phyloP scores from a whole-genome alignment of 2,329 filamentous ascomycete species.

The Ophiostoma australiae region DNA sequence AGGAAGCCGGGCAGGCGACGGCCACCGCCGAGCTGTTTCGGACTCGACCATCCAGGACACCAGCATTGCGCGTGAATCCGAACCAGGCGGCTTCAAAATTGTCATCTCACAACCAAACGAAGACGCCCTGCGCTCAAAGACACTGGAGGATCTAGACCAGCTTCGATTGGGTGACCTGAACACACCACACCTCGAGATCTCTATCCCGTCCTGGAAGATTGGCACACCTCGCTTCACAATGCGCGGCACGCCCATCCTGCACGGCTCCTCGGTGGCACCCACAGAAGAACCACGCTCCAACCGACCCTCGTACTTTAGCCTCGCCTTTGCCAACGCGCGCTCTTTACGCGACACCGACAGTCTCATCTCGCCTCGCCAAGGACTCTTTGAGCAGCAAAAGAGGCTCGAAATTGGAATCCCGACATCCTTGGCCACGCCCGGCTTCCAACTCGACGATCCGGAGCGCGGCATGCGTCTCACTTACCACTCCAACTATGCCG shows the following conservation, averaged over 20 bases:
- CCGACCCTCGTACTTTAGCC: slow-evolving; percentile 35
- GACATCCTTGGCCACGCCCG: slow-evolving; percentile 31
- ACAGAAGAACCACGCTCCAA: slow-evolving; percentile 67
- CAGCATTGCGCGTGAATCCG: slow-evolving; percentile 47
- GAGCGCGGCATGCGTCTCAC: not conserved
- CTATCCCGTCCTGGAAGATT: slow-evolving; percentile 78
- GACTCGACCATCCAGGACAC: slow-evolving; percentile 71
- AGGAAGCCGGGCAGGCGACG: slow-evolving; percentile 23
- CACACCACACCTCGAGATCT: slow-evolving; percentile 58
- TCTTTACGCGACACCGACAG: slow-evolving; percentile 39
- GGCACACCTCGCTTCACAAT: slow-evolving; percentile 76
- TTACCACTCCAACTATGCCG: slow-evolving; percentile 46
- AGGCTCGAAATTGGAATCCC: not conserved
- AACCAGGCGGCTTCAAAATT: slow-evolving; percentile 69
- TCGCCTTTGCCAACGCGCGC: slow-evolving; percentile 6
- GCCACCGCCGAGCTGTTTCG: slow-evolving; percentile 63
- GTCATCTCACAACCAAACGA: slow-evolving; percentile 69
- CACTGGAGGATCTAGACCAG: slow-evolving; percentile 52
- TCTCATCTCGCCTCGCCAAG: slow-evolving; percentile 20
- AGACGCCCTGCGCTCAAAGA: slow-evolving; percentile 53
- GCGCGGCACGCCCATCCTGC: slow-evolving; percentile 69
- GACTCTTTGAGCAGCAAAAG: slow-evolving; percentile 16
- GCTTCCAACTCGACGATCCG: slow-evolving; percentile 33
- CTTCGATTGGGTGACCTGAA: slow-evolving; percentile 29
- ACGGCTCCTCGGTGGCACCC: slow-evolving; percentile 74